Conservation (phyloP, 768 basidiomycete genomes). For the Termitomyces sp. region DNA sequence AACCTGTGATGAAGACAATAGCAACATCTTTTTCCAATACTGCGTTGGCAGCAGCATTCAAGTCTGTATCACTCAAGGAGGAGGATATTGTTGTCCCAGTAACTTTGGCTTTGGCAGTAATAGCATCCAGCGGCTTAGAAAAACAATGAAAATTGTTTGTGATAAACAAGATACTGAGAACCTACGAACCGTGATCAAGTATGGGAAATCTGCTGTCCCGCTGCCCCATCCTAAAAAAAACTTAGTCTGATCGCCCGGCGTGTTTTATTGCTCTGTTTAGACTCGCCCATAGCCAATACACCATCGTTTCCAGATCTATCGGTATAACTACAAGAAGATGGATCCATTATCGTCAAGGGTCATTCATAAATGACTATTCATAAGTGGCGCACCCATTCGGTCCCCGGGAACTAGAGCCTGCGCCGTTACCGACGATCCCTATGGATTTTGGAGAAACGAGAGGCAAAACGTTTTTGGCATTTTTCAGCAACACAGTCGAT, state of each 20-base stretch:
- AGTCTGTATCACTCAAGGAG: conserved; percentile 48
- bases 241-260: background rate
- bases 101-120: conserved; percentile 35
- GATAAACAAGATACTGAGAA: background rate
- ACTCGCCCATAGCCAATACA: conserved; percentile 61
- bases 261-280: conserved; percentile 20
- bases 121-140: conserved; percentile 40
- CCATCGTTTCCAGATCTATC: conserved; percentile 58
- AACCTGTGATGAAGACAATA: conserved; percentile 51
- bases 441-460: conserved; percentile 44
- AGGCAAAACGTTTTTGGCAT: conserved; percentile 42
- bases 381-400: conserved; percentile 44
- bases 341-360: background rate
- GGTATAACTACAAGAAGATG: conserved; percentile 26
- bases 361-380: background rate
- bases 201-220: conserved; percentile 51
- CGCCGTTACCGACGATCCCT: conserved; percentile 57
- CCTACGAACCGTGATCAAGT: conserved; percentile 39
- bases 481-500: conserved; percentile 64
- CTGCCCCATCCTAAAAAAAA: conserved; percentile 39
- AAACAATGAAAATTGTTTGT: background rate
- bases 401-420: conserved; percentile 49
- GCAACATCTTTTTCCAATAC: conserved; percentile 47
- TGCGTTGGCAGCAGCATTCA: conserved; percentile 38
- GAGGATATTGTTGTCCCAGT: conserved; percentile 42